Evolutionary conservation across 129 eudicot genomes (phyloP).

Genomic region (Dittrichia graveolens): DNA sequence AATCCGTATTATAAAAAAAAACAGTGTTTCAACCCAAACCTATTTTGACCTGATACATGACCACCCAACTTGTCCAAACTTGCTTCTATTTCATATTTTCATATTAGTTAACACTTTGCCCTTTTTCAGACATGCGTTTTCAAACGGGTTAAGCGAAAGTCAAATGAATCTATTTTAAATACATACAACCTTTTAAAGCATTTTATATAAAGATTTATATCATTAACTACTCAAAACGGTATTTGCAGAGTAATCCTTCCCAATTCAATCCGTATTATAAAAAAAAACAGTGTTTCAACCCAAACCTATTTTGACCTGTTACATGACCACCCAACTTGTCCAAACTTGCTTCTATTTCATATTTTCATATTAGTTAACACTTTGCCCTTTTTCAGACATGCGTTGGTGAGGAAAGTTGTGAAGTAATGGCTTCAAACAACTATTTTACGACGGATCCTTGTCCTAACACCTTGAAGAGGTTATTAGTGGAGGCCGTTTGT

Average conservation of each 20-base stretch:
- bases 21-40: no score
- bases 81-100: background rate
- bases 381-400: constrained; percentile 52
- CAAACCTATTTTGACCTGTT: no score
- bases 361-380: constrained; percentile 12
- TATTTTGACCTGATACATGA: background rate
- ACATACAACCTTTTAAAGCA: no score
- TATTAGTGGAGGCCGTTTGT: constrained; percentile 71
- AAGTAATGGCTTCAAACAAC: constrained; percentile 53
- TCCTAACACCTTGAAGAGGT: constrained; percentile 63
- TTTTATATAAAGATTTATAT: no score
- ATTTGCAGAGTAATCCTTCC: no score
- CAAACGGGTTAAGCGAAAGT: no score
- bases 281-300: no score
- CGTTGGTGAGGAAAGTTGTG: constrained; percentile 65
- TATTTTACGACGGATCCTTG: constrained; percentile 73
- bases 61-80: background rate
- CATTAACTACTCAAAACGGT: no score
- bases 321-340: background rate
- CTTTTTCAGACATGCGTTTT: constrained; percentile 58
- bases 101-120: background rate
- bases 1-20: no score
- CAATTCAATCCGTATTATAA: no score
- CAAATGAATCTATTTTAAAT: no score
- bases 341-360: background rate